Percentiles rank a stretch among this genome's conserved stretches.
phyloP scores from a whole-genome alignment of 1,139 yeast genomes.

The Pichia sp. region DNA sequence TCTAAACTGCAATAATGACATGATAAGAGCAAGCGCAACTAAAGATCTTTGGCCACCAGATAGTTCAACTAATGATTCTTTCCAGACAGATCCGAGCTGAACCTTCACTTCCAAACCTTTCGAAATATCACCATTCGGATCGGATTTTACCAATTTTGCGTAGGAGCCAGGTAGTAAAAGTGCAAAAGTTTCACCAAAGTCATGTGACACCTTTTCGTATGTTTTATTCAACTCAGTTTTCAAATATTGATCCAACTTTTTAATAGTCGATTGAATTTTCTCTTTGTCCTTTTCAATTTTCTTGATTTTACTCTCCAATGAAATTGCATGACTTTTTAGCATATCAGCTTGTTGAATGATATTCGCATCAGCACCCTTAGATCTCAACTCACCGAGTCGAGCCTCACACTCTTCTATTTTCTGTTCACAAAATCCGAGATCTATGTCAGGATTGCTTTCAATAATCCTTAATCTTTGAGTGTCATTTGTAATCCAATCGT shows the following conservation, averaged over 20 bases:
- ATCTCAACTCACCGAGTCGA: constrained; percentile 68
- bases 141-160: constrained; percentile 83
- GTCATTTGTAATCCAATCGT: constrained; percentile 15
- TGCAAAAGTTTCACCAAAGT: constrained; percentile 89
- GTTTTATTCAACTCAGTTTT: constrained; percentile 78
- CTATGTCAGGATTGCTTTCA: constrained; percentile 57
- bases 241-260: constrained; percentile 82
- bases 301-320: constrained; percentile 74
- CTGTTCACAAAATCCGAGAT: constrained; percentile 58
- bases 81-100: constrained; percentile 89
- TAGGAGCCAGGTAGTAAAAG: constrained; percentile 87
- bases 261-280: constrained; percentile 85
- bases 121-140: constrained; percentile 68
- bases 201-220: constrained; percentile 78
- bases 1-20: constrained; percentile 91
- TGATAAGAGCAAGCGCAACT: constrained; percentile 87
- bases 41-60: constrained; percentile 97
- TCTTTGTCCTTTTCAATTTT: constrained; percentile 88
- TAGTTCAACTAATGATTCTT: constrained; percentile 88
- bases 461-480: constrained; percentile 35
- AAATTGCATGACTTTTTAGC: constrained; percentile 81
- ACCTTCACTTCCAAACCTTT: constrained; percentile 92
- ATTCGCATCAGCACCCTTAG: constrained; percentile 74
- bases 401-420: constrained; percentile 57
- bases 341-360: constrained; percentile 94